Conservation (phyloP, 768 basidiomycete species). For the Royoungia palumana region DNA sequence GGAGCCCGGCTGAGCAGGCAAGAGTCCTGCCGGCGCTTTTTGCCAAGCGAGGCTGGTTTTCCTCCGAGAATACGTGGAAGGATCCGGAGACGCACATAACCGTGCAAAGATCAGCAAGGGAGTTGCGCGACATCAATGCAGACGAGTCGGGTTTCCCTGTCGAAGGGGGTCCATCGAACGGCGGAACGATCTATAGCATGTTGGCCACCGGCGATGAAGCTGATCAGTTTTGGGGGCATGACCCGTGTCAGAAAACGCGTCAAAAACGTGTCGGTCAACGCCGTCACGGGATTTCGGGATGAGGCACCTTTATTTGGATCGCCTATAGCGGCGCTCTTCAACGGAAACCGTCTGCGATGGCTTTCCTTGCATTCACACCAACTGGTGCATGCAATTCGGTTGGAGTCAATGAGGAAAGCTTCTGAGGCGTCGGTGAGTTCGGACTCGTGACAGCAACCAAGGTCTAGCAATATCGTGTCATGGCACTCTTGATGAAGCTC, state of each 20-base stretch:
- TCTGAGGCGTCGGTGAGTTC: constrained; percentile 1
- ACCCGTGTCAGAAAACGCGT: constrained; percentile 57
- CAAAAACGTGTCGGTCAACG: background rate
- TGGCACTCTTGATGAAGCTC: constrained; percentile 35
- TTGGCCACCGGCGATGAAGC: constrained; percentile 53
- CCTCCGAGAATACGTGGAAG: constrained; percentile 39
- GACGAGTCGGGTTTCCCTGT: constrained; percentile 27
- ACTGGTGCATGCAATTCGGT: constrained; percentile 7
- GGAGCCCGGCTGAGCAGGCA: constrained; percentile 30
- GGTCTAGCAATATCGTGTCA: constrained; percentile 40
- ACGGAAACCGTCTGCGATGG: constrained; percentile 42
- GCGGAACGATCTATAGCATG: constrained; percentile 36
- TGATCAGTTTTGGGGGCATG: constrained; percentile 45
- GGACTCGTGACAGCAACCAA: constrained; percentile 37
- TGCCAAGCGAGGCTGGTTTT: constrained; percentile 28
- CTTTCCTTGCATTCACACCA: constrained; percentile 38
- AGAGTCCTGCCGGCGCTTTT: constrained; percentile 24
- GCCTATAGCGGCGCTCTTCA: constrained; percentile 35
- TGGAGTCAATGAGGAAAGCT: background rate
- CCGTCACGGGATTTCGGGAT: background rate
- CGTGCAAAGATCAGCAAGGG: constrained; percentile 46
- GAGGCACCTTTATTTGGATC: constrained; percentile 37
- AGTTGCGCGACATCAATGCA: constrained; percentile 42
- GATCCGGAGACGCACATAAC: constrained; percentile 49
- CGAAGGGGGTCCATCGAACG: constrained; percentile 25